Evolutionary conservation across 805 yeast genomes (phyloP).

Genomic region (Kluyveromyces aestuarii): DNA sequence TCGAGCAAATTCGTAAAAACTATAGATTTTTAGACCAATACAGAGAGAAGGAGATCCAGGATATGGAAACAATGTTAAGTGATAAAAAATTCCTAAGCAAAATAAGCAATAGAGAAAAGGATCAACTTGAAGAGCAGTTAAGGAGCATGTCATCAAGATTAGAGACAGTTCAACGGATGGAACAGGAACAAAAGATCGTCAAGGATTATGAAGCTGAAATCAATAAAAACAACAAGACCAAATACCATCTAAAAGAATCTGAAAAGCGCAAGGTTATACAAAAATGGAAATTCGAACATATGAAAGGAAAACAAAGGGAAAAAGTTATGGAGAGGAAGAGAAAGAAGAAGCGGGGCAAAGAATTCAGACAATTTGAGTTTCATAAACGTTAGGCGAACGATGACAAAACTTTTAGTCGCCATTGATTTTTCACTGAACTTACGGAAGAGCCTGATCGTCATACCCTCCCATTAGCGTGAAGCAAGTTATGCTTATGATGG

Average conservation of each 20-base stretch:
- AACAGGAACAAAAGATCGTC: conserved; percentile 60
- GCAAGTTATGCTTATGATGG: too few species aligned
- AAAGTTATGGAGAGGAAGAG: conserved; percentile 82
- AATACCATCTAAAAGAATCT: conserved; percentile 54
- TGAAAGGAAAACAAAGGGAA: conserved; percentile 65
- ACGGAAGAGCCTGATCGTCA: too few species aligned
- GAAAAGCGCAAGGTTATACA: conserved; percentile 69
- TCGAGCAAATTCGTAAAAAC: conserved; percentile 55
- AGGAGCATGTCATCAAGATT: conserved; percentile 60
- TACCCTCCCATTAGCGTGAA: too few species aligned
- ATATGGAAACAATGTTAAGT: conserved; percentile 46
- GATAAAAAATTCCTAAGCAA: conserved; percentile 40
- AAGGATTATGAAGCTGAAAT: conserved; percentile 47
- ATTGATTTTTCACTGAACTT: too few species aligned
- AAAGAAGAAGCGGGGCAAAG: conserved; percentile 76
- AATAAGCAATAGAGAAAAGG: conserved; percentile 36
- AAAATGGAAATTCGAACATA: conserved; percentile 65
- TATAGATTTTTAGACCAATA: conserved; percentile 84
- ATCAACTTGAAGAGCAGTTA: conserved; percentile 44
- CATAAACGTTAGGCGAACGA: conserved; percentile 17
- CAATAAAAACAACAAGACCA: conserved; percentile 42
- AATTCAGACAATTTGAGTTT: conserved; percentile 47
- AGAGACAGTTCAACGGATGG: conserved; percentile 63
- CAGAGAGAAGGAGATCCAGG: conserved; percentile 60
- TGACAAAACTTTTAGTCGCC: neutral